Evolutionary conservation across 345 rosid genomes (phyloP).

Genomic region (Gossypium rotundifolium): DNA sequence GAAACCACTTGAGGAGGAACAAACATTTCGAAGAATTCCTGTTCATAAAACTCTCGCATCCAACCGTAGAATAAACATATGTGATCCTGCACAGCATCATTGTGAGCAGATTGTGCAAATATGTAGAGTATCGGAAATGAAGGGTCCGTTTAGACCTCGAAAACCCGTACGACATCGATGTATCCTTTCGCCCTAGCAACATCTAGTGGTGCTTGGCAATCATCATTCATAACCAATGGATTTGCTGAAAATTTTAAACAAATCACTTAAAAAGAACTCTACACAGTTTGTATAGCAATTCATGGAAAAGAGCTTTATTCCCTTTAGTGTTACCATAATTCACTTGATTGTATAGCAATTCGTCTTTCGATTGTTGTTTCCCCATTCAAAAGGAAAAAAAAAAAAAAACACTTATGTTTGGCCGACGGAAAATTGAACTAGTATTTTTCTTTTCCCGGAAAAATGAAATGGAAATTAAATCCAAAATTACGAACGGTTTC

Average conservation of each 20-base stretch:
- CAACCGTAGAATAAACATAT: constrained; percentile 86
- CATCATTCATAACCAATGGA: constrained; percentile 76
- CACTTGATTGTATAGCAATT: constrained; percentile 74
- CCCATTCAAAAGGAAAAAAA: constrained; percentile 40
- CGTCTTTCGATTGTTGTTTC: constrained; percentile 87
- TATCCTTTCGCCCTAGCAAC: constrained; percentile 79
- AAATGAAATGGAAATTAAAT: not conserved
- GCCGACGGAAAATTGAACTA: not conserved
- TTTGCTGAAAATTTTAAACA: constrained; percentile 49
- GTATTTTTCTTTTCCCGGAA: not conserved
- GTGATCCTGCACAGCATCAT: constrained; percentile 46
- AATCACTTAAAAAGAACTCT: not conserved
- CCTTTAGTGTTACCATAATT: constrained; percentile 66
- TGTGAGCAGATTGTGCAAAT: no score
- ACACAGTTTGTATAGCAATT: constrained; percentile 9
- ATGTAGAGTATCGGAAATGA: not conserved
- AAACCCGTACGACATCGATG: constrained; percentile 60
- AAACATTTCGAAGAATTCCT: constrained; percentile 68
- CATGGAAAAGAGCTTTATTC: constrained; percentile 61
- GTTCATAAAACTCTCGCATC: constrained; percentile 87
- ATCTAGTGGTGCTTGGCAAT: constrained; percentile 80
- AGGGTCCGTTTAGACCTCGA: constrained; percentile 52
- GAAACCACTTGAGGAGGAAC: constrained; percentile 69
- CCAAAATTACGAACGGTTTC: no score
- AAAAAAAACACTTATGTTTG: not conserved